Conservation (phyloP, 345 rosid species). For the Eucalyptus cloeziana region DNA sequence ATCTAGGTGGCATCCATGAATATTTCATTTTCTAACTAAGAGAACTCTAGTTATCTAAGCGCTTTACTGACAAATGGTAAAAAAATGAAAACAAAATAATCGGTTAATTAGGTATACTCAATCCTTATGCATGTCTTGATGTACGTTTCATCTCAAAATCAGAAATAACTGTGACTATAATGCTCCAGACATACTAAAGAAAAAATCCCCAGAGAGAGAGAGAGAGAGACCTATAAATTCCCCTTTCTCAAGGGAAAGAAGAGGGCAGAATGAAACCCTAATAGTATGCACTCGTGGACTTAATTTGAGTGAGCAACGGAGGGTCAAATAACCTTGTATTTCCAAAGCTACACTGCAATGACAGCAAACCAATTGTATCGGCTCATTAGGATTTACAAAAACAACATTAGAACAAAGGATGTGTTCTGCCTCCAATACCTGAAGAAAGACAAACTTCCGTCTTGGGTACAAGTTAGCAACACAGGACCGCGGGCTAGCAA, state of each 20-base stretch:
- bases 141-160: background rate
- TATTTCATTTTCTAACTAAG: background rate
- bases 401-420: background rate
- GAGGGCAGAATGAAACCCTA: conserved; percentile 83
- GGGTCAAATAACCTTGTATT: conserved; percentile 71
- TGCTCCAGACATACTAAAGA: background rate
- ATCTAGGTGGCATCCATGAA: background rate
- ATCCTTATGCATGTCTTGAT: background rate
- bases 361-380: background rate
- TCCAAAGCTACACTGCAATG: conserved; percentile 72
- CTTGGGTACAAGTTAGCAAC: conserved; percentile 78
- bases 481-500: conserved; percentile 86
- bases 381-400: background rate
- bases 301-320: conserved; percentile 80
- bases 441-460: conserved; percentile 83
- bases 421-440: conserved; percentile 30
- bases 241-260: conserved; percentile 87
- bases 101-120: background rate
- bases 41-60: background rate
- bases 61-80: background rate
- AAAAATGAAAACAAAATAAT: background rate
- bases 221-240: conserved; percentile 65
- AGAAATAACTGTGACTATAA: background rate
- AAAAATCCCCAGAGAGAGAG: background rate
- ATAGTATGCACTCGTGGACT: conserved; percentile 57